A percentile compares a stretch with the other conserved stretches of the same genome.
phyloP scores from a whole-genome alignment of 2,329 filamentous ascomycete genomes.

The Penicillium verrucosum region DNA sequence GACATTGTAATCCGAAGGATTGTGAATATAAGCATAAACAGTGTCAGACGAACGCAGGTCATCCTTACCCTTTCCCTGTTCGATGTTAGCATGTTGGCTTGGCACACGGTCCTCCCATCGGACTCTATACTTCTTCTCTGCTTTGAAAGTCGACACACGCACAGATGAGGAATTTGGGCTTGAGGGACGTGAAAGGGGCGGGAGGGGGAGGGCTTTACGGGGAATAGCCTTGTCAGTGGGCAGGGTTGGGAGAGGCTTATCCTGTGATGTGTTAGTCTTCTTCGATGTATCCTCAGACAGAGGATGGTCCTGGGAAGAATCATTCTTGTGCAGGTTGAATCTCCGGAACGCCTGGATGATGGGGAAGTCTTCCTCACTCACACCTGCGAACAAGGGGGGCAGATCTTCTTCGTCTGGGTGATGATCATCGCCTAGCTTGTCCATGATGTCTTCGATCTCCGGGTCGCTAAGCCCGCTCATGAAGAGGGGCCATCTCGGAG shows the following conservation, averaged over 20 bases:
- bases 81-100: not conserved
- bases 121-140: not conserved
- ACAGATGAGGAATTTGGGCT: not conserved
- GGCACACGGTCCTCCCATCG: not conserved
- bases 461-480: not conserved
- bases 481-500: conserved; percentile 1
- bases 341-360: not conserved
- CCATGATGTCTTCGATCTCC: not conserved
- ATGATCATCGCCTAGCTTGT: not conserved
- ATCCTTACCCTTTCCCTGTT: not conserved
- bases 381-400: not conserved
- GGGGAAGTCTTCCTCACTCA: not conserved
- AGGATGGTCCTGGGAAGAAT: not conserved
- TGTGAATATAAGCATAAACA: not conserved
- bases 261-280: not conserved
- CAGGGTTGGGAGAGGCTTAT: not conserved
- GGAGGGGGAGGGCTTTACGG: not conserved
- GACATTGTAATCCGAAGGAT: too few species aligned
- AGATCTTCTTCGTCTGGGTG: not conserved
- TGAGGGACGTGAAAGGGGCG: not conserved
- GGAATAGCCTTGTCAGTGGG: not conserved
- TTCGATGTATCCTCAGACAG: not conserved
- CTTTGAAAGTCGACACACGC: not conserved
- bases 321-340: not conserved
- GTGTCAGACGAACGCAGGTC: not conserved